These are phyloP conservation scores for Cucumis variabilis DNA, from an alignment of 331 rosid genomes.

Conservation along the genomic window DNA sequence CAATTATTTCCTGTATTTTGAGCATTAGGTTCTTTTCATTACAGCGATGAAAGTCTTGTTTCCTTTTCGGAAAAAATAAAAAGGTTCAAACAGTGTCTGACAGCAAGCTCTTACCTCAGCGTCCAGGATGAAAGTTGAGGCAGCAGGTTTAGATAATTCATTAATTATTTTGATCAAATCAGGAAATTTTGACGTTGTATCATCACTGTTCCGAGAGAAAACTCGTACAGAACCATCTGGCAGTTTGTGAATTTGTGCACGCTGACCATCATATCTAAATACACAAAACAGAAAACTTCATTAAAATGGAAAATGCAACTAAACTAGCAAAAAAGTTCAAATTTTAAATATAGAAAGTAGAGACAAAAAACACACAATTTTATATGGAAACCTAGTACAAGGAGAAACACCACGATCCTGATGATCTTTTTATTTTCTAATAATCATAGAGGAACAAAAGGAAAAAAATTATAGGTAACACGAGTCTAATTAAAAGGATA, in stretches of 20 bases:
- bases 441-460: too few species aligned
- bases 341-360: background rate
- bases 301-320: background rate
- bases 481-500: too few species aligned
- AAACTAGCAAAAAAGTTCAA: background rate
- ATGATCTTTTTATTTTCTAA: too few species aligned
- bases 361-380: too few species aligned
- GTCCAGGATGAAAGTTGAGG: constrained; percentile 76
- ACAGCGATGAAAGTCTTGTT: too few species aligned
- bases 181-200: constrained; percentile 84
- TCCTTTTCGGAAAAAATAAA: too few species aligned
- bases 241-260: constrained; percentile 93
- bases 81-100: constrained; percentile 3
- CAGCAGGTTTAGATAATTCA: constrained; percentile 68
- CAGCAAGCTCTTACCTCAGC: constrained; percentile 63
- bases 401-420: too few species aligned
- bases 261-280: constrained; percentile 93
- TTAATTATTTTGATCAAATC: constrained; percentile 71
- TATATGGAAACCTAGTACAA: too few species aligned
- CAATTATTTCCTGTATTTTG: too few species aligned
- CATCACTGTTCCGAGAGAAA: constrained; percentile 91
- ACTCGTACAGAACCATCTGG: constrained; percentile 70
- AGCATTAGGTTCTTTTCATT: too few species aligned
- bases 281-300: background rate
- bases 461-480: too few species aligned